Percentiles rank a stretch among this genome's conserved stretches.
phyloP scores from a whole-genome alignment of 306 rosid genomes.

The Macrotyloma uniflorum region DNA sequence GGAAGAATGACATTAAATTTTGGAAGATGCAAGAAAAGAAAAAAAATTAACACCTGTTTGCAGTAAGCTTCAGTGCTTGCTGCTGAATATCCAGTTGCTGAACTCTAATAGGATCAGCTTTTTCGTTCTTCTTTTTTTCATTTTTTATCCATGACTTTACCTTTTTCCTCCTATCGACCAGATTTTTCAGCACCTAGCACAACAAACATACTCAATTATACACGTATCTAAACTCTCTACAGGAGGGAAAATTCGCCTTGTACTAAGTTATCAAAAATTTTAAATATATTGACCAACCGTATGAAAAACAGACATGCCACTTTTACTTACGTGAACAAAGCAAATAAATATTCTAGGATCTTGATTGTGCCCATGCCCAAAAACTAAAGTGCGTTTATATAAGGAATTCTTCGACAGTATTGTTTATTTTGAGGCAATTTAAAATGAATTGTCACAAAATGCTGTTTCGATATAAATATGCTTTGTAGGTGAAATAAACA shows the following conservation, averaged over 20 bases:
- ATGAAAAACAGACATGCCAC: not conserved
- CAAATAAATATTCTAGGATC: not conserved
- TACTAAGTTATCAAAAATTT: not conserved
- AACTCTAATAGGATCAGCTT: slow-evolving; percentile 67
- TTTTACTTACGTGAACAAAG: not conserved
- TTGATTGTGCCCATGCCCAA: not conserved
- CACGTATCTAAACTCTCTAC: slow-evolving; percentile 20
- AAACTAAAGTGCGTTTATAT: not conserved
- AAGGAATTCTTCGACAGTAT: not conserved
- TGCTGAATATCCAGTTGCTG: slow-evolving; percentile 95
- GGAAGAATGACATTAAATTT: slow-evolving; percentile 20
- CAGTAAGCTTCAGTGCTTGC: slow-evolving; percentile 98
- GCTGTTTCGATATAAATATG: not conserved
- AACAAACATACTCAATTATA: slow-evolving; percentile 21
- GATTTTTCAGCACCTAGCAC: slow-evolving; percentile 76
- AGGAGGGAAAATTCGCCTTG: not conserved
- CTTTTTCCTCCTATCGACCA: slow-evolving; percentile 77
- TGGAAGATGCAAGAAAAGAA: slow-evolving; percentile 18
- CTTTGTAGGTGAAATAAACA: not conserved
- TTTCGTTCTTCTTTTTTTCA: slow-evolving; percentile 35
- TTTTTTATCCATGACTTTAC: slow-evolving; percentile 89
- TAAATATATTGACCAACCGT: too few species aligned
- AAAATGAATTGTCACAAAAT: not conserved
- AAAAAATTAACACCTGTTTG: slow-evolving; percentile 69
- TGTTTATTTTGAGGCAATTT: not conserved